phyloP scores from a whole-genome alignment of 202 grass and related monocot genomes.

The Cymbopogon flexuosus region DNA sequence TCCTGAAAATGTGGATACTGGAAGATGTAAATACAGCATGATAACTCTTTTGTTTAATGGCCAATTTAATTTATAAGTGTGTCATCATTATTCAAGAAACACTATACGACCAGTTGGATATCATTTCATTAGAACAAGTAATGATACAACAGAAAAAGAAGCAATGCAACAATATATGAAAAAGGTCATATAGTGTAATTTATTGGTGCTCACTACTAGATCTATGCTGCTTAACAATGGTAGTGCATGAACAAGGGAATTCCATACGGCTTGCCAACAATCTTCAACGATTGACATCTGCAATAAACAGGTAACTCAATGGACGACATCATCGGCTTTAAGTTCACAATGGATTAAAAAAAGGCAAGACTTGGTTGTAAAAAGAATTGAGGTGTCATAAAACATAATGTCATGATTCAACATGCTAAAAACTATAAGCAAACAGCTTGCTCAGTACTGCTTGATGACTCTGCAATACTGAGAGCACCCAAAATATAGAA shows the following conservation, averaged over 20 bases:
- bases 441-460: neutral
- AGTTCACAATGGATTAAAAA: neutral
- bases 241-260: constrained; percentile 64
- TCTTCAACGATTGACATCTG: constrained; percentile 63
- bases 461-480: neutral
- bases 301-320: constrained; percentile 31
- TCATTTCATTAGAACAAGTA: neutral
- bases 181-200: constrained; percentile 28
- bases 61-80: constrained; percentile 12
- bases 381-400: constrained; percentile 3
- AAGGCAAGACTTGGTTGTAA: constrained; percentile 4
- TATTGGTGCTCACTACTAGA: constrained; percentile 61
- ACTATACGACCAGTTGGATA: neutral
- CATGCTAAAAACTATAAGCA: neutral
- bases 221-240: constrained; percentile 51
- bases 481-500: neutral
- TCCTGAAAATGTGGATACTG: neutral
- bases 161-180: neutral
- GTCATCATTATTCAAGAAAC: constrained; percentile 19
- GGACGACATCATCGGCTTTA: neutral
- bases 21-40: neutral
- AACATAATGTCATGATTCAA: neutral
- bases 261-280: constrained; percentile 91
- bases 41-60: neutral
- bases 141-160: neutral